These are phyloP conservation scores for Samsoniella hepiali DNA, from an alignment of 2,329 filamentous ascomycete species.

Conservation along the genomic window DNA sequence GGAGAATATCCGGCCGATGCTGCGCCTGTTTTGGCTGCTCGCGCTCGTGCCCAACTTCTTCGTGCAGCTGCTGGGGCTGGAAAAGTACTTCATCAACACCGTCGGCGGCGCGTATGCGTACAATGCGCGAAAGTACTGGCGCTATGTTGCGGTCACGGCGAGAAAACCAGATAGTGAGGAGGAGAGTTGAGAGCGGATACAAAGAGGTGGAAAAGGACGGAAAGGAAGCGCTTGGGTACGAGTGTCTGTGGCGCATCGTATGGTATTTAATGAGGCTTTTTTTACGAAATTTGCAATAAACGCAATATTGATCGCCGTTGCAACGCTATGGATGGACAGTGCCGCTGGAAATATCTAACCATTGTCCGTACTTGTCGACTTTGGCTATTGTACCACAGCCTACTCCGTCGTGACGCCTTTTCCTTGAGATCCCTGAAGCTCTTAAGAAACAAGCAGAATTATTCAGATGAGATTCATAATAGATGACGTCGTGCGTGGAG, in stretches of 20 bases:
- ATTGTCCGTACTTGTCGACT: no score
- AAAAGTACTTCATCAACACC: conserved; percentile 45
- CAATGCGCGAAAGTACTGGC: neutral
- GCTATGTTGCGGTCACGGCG: conserved; percentile 1
- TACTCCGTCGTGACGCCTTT: no score
- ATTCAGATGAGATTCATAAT: no score
- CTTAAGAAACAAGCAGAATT: no score
- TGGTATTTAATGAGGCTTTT: neutral
- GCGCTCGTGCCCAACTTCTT: conserved; percentile 46
- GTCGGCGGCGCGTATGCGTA: conserved; percentile 1
- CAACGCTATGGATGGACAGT: no score
- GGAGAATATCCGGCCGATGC: conserved; percentile 46
- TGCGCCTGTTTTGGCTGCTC: conserved; percentile 44
- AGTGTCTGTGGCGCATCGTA: neutral
- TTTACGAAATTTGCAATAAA: no score
- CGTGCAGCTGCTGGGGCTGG: conserved; percentile 40
- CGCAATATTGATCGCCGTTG: no score
- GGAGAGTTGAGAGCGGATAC: neutral
- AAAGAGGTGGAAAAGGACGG: neutral
- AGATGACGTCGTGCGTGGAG: no score
- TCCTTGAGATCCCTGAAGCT: no score
- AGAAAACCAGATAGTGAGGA: neutral
- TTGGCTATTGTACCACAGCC: no score
- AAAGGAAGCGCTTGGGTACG: neutral
- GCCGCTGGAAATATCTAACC: no score